Conservation (phyloP, 2,329 filamentous ascomycete genomes). For the Lasiodiplodia sp. region DNA sequence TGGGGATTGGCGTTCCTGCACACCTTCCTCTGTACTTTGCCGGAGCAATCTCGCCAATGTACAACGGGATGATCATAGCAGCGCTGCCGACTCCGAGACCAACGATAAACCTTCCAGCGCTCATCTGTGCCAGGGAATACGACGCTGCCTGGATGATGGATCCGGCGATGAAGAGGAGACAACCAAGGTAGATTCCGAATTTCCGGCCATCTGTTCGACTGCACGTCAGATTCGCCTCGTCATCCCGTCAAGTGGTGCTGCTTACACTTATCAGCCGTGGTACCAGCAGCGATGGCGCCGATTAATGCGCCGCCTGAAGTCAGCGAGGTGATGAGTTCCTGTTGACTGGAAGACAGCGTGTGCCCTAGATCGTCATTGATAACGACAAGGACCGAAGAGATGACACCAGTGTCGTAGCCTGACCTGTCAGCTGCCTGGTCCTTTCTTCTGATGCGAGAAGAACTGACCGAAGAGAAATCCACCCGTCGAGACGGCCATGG, state of each 20-base stretch:
- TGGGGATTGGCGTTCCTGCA: background rate
- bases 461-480: conserved; percentile 33
- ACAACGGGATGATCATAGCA: conserved; percentile 42
- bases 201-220: conserved; percentile 39
- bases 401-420: conserved; percentile 48
- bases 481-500: conserved; percentile 33
- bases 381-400: conserved; percentile 48
- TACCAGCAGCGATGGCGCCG: conserved; percentile 46
- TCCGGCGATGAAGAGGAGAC: conserved; percentile 37
- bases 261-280: conserved; percentile 43
- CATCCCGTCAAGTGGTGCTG: background rate
- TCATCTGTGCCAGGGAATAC: conserved; percentile 39
- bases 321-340: conserved; percentile 49
- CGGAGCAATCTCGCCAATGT: conserved; percentile 38
- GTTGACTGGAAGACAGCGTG: conserved; percentile 35
- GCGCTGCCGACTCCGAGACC: conserved; percentile 43
- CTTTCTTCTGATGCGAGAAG: background rate
- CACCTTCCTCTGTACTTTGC: conserved; percentile 35
- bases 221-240: background rate
- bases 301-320: conserved; percentile 48
- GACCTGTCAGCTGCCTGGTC: background rate
- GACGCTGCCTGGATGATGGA: conserved; percentile 41
- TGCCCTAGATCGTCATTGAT: conserved; percentile 36
- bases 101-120: conserved; percentile 41
- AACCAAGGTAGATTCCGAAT: conserved; percentile 37